Evolutionary conservation across 768 basidiomycete genomes (phyloP).

Genomic region (Nidula microcarpa): DNA sequence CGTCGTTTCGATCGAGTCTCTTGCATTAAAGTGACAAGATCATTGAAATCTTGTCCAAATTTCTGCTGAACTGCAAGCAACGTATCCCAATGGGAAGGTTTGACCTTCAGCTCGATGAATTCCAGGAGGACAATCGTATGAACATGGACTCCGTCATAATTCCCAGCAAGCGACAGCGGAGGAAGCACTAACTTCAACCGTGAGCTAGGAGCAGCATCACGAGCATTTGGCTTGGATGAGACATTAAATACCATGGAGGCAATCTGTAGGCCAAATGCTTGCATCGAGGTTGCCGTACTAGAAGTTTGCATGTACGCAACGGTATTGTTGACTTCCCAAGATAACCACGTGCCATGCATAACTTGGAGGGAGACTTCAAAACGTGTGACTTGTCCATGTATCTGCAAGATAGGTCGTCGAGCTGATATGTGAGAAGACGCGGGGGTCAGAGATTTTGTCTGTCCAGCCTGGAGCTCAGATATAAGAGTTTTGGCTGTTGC

Average conservation of each 20-base stretch:
- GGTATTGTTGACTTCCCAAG: constrained; percentile 61
- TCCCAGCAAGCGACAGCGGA: constrained; percentile 58
- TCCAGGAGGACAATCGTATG: constrained; percentile 61
- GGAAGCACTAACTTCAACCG: constrained; percentile 67
- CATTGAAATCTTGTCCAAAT: constrained; percentile 86
- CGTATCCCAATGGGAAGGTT: constrained; percentile 82
- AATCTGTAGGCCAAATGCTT: constrained; percentile 63
- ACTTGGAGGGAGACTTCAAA: constrained; percentile 69
- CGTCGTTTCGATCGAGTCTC: constrained; percentile 43
- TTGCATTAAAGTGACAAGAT: constrained; percentile 64
- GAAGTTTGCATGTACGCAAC: constrained; percentile 44
- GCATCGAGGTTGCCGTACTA: constrained; percentile 23
- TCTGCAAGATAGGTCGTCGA: constrained; percentile 32
- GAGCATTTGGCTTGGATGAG: constrained; percentile 39
- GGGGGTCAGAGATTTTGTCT: constrained; percentile 28
- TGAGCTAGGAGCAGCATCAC: constrained; percentile 34
- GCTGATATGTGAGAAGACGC: constrained; percentile 20
- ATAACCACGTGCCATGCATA: constrained; percentile 86
- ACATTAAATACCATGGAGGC: constrained; percentile 61
- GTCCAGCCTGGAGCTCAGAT: constrained; percentile 52
- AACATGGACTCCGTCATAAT: constrained; percentile 44
- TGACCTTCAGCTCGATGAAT: constrained; percentile 68
- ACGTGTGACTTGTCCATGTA: constrained; percentile 50
- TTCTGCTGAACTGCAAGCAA: constrained; percentile 82
- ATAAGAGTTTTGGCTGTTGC: constrained; percentile 61